Evolutionary conservation across 106 monocot genomes (phyloP).

Genomic region (Alisma plantagoaquatica): DNA sequence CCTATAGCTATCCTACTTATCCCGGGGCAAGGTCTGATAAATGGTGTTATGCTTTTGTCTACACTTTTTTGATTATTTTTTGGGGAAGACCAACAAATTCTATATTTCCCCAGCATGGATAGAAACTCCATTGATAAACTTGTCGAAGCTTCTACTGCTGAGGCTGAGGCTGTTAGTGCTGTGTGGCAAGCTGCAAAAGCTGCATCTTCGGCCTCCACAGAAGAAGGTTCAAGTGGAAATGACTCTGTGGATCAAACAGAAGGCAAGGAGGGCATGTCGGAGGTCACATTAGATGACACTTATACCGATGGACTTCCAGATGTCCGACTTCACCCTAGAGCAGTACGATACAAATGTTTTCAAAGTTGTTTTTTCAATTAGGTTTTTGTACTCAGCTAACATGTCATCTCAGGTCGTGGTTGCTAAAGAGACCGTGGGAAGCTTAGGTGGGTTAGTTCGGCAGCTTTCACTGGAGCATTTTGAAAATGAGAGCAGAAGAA

Average conservation of each 20-base stretch:
- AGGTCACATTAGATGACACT: conserved; percentile 22
- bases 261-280: conserved; percentile 20
- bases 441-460: conserved; percentile 71
- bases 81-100: too few species aligned
- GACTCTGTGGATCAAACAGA: conserved; percentile 25
- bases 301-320: conserved; percentile 33
- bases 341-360: too few species aligned
- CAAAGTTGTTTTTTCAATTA: too few species aligned
- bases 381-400: too few species aligned
- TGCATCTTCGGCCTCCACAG: conserved; percentile 43
- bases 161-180: conserved; percentile 81
- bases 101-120: conserved; percentile 67
- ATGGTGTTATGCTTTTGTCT: neutral
- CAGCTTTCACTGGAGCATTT: conserved; percentile 96
- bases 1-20: too few species aligned
- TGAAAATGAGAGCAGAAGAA: conserved; percentile 99
- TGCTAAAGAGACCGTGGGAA: conserved; percentile 90
- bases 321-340: conserved; percentile 87
- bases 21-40: too few species aligned
- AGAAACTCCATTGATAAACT: conserved; percentile 73
- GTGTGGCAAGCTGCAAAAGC: conserved; percentile 70
- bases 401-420: conserved; percentile 99
- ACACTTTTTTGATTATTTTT: neutral
- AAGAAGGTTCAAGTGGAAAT: conserved; percentile 37
- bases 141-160: conserved; percentile 75